Evolutionary conservation across 148 eudicot genomes (phyloP).

Genomic region (Bassia scoparia): DNA sequence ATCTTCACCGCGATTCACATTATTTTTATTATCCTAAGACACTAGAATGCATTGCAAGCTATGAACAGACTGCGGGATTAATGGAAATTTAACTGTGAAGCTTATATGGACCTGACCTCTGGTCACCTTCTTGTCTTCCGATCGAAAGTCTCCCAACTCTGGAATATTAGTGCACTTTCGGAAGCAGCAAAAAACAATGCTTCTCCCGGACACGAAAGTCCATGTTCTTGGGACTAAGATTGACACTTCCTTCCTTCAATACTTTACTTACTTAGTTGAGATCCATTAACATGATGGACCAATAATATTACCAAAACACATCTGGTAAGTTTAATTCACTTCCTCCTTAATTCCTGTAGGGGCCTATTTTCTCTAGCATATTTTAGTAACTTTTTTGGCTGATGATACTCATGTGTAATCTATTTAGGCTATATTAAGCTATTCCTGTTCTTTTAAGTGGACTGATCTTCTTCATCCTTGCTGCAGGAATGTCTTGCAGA

Average conservation of each 20-base stretch:
- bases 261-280: constrained; percentile 40
- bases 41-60: constrained; percentile 43
- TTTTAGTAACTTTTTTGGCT: not conserved
- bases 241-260: constrained; percentile 47
- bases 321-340: not conserved
- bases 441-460: not conserved
- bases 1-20: constrained; percentile 27
- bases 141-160: constrained; percentile 31
- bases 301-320: not conserved
- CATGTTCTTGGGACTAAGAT: constrained; percentile 45
- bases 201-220: constrained; percentile 76
- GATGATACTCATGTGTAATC: not conserved
- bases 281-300: not conserved
- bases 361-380: no score
- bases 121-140: constrained; percentile 66
- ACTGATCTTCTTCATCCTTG: not conserved
- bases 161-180: constrained; percentile 42
- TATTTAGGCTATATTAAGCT: not conserved
- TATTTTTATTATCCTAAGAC: constrained; percentile 43
- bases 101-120: constrained; percentile 37
- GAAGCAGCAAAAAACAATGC: constrained; percentile 32
- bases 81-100: constrained; percentile 43
- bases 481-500: not conserved
- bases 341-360: not conserved
- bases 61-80: constrained; percentile 45